These are phyloP conservation scores for Musa balbisiana DNA, from an alignment of 202 grass and related monocot genomes.

Conservation along the genomic window DNA sequence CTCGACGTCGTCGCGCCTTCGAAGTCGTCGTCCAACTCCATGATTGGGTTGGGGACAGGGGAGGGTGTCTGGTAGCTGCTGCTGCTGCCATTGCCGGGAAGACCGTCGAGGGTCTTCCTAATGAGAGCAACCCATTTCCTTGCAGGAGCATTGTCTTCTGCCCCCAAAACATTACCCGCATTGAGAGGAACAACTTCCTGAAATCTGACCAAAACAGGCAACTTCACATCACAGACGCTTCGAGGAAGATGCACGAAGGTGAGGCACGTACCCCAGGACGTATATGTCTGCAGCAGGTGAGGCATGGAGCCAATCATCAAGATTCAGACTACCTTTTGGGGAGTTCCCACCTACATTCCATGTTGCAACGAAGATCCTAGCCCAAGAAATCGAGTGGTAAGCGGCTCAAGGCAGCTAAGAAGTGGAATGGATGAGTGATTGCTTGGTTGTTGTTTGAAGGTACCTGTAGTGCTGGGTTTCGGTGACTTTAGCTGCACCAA, in stretches of 20 bases:
- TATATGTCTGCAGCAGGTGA: conserved; percentile 67
- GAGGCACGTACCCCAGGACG: conserved; percentile 64
- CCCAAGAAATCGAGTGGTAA: not conserved
- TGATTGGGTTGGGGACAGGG: not conserved
- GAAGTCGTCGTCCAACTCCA: conserved; percentile 9
- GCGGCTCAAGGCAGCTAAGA: too few relatives aligned
- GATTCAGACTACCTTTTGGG: conserved; percentile 46
- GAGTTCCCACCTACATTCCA: conserved; percentile 63
- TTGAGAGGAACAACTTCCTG: conserved; percentile 24
- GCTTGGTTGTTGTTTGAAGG: too few relatives aligned
- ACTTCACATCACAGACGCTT: not conserved
- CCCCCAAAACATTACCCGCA: conserved; percentile 16
- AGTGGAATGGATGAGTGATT: too few relatives aligned
- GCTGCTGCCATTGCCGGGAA: too few relatives aligned
- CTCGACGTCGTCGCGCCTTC: not conserved
- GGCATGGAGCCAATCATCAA: conserved; percentile 64
- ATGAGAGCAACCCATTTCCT: too few relatives aligned
- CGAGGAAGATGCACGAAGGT: not conserved
- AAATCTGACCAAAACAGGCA: not conserved
- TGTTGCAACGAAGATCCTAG: not conserved
- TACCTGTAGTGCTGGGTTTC: conserved; percentile 6
- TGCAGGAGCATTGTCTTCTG: conserved; percentile 7
- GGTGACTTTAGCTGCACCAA: conserved; percentile 5
- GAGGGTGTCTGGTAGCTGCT: too few relatives aligned
- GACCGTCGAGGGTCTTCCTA: too few relatives aligned